Conservation (phyloP, 306 rosid genomes). For the Sophora flavescens region DNA sequence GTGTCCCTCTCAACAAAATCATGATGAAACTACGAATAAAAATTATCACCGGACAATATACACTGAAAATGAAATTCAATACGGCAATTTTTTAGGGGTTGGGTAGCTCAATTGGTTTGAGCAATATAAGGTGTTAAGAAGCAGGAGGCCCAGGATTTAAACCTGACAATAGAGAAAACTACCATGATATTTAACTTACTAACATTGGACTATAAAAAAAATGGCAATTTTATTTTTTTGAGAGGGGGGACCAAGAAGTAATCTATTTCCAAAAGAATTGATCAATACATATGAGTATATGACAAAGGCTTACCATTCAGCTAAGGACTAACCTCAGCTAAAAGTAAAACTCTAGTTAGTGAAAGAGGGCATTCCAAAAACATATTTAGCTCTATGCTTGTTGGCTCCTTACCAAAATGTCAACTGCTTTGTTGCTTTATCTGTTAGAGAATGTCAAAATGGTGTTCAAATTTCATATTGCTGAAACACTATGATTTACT, state of each 20-base stretch:
- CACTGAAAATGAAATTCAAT: neutral
- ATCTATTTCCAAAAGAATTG: too few species aligned
- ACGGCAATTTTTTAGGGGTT: too few species aligned
- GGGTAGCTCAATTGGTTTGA: too few species aligned
- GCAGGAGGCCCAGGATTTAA: too few species aligned
- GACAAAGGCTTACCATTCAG: neutral
- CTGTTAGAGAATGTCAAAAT: neutral
- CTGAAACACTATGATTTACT: slow-evolving; percentile 45
- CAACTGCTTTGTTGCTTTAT: neutral
- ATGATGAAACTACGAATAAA: slow-evolving; percentile 23
- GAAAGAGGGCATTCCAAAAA: neutral
- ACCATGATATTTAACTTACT: too few species aligned
- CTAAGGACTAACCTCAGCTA: neutral
- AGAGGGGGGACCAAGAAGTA: too few species aligned
- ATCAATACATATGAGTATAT: neutral
- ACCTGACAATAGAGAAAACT: too few species aligned
- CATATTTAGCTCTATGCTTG: neutral
- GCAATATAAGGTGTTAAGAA: too few species aligned
- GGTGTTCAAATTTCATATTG: slow-evolving; percentile 16
- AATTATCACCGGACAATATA: neutral
- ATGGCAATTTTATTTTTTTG: too few species aligned
- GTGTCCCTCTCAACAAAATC: slow-evolving; percentile 21
- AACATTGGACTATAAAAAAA: too few species aligned
- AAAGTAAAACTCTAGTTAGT: neutral
- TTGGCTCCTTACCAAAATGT: neutral